Percentiles rank a stretch among this genome's conserved stretches.
Evolutionary conservation across 2,329 filamentous ascomycete species (phyloP).

Genomic region (Dactylellina sp.): DNA sequence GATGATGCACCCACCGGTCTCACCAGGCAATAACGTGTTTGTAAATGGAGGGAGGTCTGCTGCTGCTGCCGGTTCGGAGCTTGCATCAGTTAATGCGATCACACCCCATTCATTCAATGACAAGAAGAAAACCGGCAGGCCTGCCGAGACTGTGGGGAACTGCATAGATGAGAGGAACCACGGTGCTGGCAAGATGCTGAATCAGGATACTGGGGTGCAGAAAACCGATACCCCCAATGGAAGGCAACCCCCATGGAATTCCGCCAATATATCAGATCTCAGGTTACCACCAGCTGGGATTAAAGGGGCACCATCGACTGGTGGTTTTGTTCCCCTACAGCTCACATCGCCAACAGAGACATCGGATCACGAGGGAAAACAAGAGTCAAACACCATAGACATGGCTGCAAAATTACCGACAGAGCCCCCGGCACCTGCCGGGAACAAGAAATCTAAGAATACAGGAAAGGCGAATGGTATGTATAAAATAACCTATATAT

Average conservation of each 20-base stretch:
- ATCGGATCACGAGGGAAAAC: conserved; percentile 33
- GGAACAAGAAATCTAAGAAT: conserved; percentile 30
- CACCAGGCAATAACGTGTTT: conserved; percentile 55
- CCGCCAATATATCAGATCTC: conserved; percentile 52
- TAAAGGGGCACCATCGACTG: conserved; percentile 38
- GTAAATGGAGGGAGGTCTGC: conserved; percentile 48
- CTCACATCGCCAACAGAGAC: conserved; percentile 52
- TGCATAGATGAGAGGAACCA: conserved; percentile 43
- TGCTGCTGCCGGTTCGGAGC: conserved; percentile 45
- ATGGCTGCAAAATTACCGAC: conserved; percentile 54
- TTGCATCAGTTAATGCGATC: conserved; percentile 46
- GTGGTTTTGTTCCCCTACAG: conserved; percentile 53
- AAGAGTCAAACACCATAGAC: conserved; percentile 18
- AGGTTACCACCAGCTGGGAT: conserved; percentile 29
- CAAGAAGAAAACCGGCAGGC: conserved; percentile 38
- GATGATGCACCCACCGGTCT: conserved; percentile 56
- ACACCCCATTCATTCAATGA: conserved; percentile 20
- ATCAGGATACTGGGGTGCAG: conserved; percentile 43
- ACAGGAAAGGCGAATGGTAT: conserved; percentile 36
- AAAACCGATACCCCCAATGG: conserved; percentile 37
- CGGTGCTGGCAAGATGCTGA: conserved; percentile 49
- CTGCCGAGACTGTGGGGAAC: conserved; percentile 55
- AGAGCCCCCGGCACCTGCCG: conserved; percentile 25
- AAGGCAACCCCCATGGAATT: conserved; percentile 40
- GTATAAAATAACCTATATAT: conserved; percentile 13